A percentile compares a stretch with the other conserved stretches of the same genome.
Conservation (phyloP, 2,329 filamentous ascomycete species). For the Uncinocarpus reesii region DNA sequence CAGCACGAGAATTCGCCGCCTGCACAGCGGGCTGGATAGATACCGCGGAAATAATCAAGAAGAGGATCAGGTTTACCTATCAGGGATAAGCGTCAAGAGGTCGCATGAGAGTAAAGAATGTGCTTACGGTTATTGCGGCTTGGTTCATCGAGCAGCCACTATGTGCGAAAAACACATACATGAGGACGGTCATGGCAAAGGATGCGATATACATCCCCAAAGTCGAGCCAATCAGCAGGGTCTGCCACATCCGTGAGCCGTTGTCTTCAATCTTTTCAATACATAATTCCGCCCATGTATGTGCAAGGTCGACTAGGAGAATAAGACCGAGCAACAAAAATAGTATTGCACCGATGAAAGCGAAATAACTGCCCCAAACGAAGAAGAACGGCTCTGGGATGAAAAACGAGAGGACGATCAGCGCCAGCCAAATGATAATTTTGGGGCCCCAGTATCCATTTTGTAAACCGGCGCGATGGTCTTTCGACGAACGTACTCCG, state of each 20-base stretch:
- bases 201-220: conserved; percentile 87
- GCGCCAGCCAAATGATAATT: conserved; percentile 73
- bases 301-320: conserved; percentile 84
- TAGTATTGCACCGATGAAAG: conserved; percentile 76
- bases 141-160: conserved; percentile 89
- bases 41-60: conserved; percentile 67
- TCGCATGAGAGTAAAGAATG: neutral
- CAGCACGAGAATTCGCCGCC: conserved; percentile 83
- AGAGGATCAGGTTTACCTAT: conserved; percentile 71
- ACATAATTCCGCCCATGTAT: conserved; percentile 96
- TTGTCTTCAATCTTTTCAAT: conserved; percentile 83
- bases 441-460: conserved; percentile 99
- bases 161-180: conserved; percentile 91
- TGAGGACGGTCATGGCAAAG: conserved; percentile 85
- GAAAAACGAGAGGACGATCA: conserved; percentile 86
- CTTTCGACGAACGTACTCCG: conserved; percentile 76
- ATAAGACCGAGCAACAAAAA: conserved; percentile 90
- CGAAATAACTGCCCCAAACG: conserved; percentile 90
- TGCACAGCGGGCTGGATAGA: conserved; percentile 87
- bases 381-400: conserved; percentile 93
- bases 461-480: conserved; percentile 76
- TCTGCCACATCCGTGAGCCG: conserved; percentile 75
- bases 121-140: conserved; percentile 66
- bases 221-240: conserved; percentile 80
- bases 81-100: conserved; percentile 16